Conservation (phyloP, 2,329 filamentous ascomycete genomes). For the Scedosporium dehoogii region DNA sequence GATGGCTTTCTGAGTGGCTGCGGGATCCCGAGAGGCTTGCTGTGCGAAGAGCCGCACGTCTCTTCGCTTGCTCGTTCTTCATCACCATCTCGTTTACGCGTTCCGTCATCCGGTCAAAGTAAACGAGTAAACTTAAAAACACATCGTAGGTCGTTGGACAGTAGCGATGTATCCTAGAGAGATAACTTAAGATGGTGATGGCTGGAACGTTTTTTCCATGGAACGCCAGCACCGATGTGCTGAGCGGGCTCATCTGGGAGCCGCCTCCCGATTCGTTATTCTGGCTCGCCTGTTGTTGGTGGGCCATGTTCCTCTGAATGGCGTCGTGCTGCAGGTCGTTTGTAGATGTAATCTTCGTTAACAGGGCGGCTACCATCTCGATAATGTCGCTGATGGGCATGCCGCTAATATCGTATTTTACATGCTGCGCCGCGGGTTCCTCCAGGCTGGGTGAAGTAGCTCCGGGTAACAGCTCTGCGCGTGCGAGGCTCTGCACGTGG, state of each 20-base stretch:
- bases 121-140: conserved; percentile 87
- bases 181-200: conserved; percentile 92
- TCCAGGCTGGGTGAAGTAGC: conserved; percentile 36
- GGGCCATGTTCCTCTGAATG: conserved; percentile 60
- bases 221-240: conserved; percentile 73
- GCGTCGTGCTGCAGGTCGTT: conserved; percentile 93
- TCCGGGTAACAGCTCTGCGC: conserved; percentile 59
- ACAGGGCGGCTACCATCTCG: conserved; percentile 92
- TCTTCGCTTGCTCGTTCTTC: conserved; percentile 49
- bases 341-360: conserved; percentile 95
- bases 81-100: conserved; percentile 76
- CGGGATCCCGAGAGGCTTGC: conserved; percentile 1
- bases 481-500: conserved; percentile 83
- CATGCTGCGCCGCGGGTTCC: conserved; percentile 41
- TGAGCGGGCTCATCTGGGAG: conserved; percentile 51
- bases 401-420: conserved; percentile 85
- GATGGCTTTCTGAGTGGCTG: not conserved
- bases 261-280: conserved; percentile 34
- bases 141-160: conserved; percentile 98
- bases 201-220: conserved; percentile 97
- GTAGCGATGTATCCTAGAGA: conserved; percentile 96
- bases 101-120: conserved; percentile 98
- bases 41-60: conserved; percentile 15
- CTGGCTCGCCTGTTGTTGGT: conserved; percentile 44
- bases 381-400: conserved; percentile 98